Conservation (phyloP, 148 eudicot genomes). For the Fagopyrum tataricum region DNA sequence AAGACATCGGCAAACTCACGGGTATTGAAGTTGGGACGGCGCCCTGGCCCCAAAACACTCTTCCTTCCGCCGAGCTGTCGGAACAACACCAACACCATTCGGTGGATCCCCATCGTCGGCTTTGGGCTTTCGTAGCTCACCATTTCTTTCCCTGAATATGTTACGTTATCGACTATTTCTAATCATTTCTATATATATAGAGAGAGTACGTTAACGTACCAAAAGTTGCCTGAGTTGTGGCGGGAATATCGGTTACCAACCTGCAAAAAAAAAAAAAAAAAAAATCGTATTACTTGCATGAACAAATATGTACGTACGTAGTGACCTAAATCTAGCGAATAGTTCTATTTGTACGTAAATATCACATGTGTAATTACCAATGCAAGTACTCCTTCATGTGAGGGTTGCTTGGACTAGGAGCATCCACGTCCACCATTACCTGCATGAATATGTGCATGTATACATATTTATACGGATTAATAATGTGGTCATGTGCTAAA, state of each 20-base stretch:
- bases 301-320: background rate
- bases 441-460: background rate
- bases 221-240: background rate
- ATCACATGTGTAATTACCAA: background rate
- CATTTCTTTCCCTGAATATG: slow-evolving; percentile 27
- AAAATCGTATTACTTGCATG: background rate
- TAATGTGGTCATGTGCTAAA: too few relatives aligned
- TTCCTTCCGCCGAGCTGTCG: slow-evolving; percentile 33
- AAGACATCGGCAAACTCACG: slow-evolving; percentile 44
- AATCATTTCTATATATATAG: too few relatives aligned
- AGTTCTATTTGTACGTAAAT: background rate
- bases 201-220: too few relatives aligned
- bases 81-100: slow-evolving; percentile 37
- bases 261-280: background rate
- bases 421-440: slow-evolving; percentile 2
- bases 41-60: slow-evolving; percentile 38
- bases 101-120: slow-evolving; percentile 40
- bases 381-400: slow-evolving; percentile 1
- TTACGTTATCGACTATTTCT: too few relatives aligned
- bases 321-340: background rate
- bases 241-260: slow-evolving; percentile 1
- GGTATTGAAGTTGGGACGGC: slow-evolving; percentile 43
- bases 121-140: slow-evolving; percentile 37
- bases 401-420: background rate
- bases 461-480: background rate